Evolutionary conservation across 2,329 filamentous ascomycete genomes (phyloP).

Genomic region (Oidium heveae): DNA sequence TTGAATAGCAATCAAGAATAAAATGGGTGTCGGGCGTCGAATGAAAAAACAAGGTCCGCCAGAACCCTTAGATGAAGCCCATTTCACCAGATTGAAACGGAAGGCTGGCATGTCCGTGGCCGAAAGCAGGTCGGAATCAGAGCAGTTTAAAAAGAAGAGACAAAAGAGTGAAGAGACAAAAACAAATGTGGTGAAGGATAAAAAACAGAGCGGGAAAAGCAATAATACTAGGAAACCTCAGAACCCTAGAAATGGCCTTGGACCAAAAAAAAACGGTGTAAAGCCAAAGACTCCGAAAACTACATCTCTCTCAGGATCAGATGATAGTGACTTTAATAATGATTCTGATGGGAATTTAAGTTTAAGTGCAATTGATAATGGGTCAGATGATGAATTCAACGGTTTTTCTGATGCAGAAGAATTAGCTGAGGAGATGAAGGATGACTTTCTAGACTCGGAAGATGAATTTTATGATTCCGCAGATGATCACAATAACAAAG

Average conservation of each 20-base stretch:
- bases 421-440: conserved; percentile 18
- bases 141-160: conserved; percentile 32
- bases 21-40: conserved; percentile 70
- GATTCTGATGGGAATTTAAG: background rate
- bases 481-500: conserved; percentile 25
- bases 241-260: no score
- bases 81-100: conserved; percentile 58
- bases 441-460: conserved; percentile 29
- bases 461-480: conserved; percentile 21
- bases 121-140: conserved; percentile 24
- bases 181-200: conserved; percentile 11
- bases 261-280: background rate
- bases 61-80: conserved; percentile 54
- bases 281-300: background rate
- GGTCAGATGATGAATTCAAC: conserved; percentile 17
- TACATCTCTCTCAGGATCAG: background rate
- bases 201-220: background rate
- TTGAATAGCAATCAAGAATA: background rate
- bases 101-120: conserved; percentile 50
- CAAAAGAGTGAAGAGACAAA: conserved; percentile 22
- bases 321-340: conserved; percentile 21
- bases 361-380: conserved; percentile 12
- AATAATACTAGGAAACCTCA: background rate
- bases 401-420: conserved; percentile 14
- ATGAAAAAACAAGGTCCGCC: conserved; percentile 93